Percentiles rank a stretch among this genome's conserved stretches.
Conservation (phyloP, 352 stramenopile genomes). For the Phytophthora fragariae region DNA sequence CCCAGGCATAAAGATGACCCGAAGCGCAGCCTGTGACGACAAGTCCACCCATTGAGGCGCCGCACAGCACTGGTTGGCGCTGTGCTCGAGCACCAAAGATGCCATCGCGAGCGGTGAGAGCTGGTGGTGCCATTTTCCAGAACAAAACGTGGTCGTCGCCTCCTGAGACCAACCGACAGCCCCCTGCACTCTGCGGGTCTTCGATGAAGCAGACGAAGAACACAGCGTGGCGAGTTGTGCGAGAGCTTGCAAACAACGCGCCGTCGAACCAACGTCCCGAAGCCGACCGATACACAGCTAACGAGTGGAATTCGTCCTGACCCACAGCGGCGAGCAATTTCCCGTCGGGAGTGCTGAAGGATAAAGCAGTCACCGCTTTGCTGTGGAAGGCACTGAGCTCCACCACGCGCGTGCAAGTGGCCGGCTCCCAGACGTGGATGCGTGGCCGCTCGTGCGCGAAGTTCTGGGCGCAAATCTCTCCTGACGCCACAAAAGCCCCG, state of each 20-base stretch:
- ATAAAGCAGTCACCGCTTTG: constrained; percentile 72
- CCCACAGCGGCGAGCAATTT: constrained; percentile 68
- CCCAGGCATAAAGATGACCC: constrained; percentile 80
- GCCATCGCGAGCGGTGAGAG: constrained; percentile 59
- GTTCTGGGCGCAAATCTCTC: constrained; percentile 72
- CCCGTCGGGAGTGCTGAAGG: constrained; percentile 53
- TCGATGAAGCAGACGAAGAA: constrained; percentile 74
- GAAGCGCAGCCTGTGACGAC: constrained; percentile 69
- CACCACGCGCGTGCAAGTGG: constrained; percentile 54
- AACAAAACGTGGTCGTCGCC: constrained; percentile 78
- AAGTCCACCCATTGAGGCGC: constrained; percentile 56
- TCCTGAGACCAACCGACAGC: constrained; percentile 66
- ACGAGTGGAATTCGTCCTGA: constrained; percentile 79
- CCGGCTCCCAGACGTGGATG: constrained; percentile 81
- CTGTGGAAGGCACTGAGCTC: constrained; percentile 71
- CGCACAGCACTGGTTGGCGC: constrained; percentile 67
- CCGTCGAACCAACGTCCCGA: constrained; percentile 73
- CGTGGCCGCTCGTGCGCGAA: constrained; percentile 62
- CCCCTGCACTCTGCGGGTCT: constrained; percentile 52
- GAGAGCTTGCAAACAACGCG: constrained; percentile 55
- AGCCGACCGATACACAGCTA: constrained; percentile 71
- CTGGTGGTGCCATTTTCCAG: constrained; percentile 65
- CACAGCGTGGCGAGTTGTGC: constrained; percentile 60
- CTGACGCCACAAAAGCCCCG: constrained; percentile 70
- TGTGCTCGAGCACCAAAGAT: constrained; percentile 72